phyloP scores from a whole-genome alignment of 2,329 filamentous ascomycete genomes.

The Lecanicillium sp. region DNA sequence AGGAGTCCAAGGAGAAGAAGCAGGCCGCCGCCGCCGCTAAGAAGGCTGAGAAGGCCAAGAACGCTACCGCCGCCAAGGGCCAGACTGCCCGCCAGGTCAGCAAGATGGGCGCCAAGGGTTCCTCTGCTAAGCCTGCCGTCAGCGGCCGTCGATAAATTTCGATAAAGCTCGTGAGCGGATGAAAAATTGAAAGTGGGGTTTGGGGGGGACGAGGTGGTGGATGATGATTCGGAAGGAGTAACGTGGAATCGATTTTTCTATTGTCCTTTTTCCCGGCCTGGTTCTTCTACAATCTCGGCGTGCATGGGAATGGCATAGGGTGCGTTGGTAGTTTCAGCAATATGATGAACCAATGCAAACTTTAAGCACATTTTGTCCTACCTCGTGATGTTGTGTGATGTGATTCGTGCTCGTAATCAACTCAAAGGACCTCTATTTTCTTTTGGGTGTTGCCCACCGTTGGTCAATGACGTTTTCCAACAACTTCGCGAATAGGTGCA shows the following conservation, averaged over 20 bases:
- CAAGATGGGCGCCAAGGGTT: conserved; percentile 97
- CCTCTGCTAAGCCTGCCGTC: conserved; percentile 75
- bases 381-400: not conserved
- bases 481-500: too few relatives aligned
- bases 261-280: conserved; percentile 30
- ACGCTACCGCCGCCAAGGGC: conserved; percentile 67
- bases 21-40: conserved; percentile 77
- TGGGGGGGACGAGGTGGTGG: not conserved
- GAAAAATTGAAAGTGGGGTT: conserved; percentile 6
- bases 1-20: conserved; percentile 99
- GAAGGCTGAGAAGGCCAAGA: conserved; percentile 99
- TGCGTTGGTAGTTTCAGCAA: conserved; percentile 34
- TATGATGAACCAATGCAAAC: conserved; percentile 28
- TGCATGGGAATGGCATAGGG: conserved; percentile 33
- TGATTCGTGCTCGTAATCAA: not conserved
- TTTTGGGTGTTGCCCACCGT: too few relatives aligned
- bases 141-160: conserved; percentile 59
- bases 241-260: conserved; percentile 30
- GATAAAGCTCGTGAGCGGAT: not conserved
- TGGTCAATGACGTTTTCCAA: too few relatives aligned
- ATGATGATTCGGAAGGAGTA: conserved; percentile 18
- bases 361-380: conserved; percentile 13
- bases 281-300: conserved; percentile 33
- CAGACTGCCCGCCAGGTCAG: conserved; percentile 73
- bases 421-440: too few relatives aligned